These are phyloP conservation scores for Fusarium annulatum DNA, from an alignment of 2,329 filamentous ascomycete genomes.

Conservation along the genomic window DNA sequence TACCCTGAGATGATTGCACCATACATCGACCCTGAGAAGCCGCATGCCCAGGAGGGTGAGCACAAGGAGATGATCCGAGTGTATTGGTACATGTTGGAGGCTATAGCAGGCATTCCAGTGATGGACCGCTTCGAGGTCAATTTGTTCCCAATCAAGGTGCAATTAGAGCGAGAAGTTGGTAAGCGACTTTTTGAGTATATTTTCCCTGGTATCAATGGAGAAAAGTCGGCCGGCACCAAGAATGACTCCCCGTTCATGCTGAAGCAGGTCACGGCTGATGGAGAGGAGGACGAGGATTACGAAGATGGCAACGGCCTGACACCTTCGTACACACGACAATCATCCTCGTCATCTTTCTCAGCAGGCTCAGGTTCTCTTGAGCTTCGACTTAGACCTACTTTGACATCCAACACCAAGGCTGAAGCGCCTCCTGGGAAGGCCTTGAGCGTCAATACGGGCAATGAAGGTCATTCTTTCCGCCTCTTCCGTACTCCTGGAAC, in stretches of 20 bases:
- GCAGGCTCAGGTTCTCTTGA: constrained; percentile 81
- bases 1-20: constrained; percentile 97
- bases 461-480: constrained; percentile 62
- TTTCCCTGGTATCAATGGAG: constrained; percentile 84
- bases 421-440: constrained; percentile 58
- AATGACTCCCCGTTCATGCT: constrained; percentile 71
- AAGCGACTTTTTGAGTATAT: constrained; percentile 97
- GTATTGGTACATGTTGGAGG: constrained; percentile 98
- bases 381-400: constrained; percentile 82
- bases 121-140: constrained; percentile 98
- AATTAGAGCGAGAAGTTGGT: constrained; percentile 91
- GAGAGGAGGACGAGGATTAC: constrained; percentile 62
- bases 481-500: constrained; percentile 60
- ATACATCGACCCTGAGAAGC: constrained; percentile 76
- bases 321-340: constrained; percentile 57
- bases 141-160: constrained; percentile 90
- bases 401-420: constrained; percentile 66
- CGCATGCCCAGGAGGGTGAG: constrained; percentile 53
- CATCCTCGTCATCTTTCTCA: constrained; percentile 58
- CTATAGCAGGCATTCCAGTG: constrained; percentile 96
- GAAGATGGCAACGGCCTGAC: constrained; percentile 53
- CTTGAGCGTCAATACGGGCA: constrained; percentile 59
- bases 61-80: constrained; percentile 89
- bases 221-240: constrained; percentile 57
- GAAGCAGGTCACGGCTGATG: constrained; percentile 51